Conservation (phyloP, 1,284 basidiomycete genomes). For the Heliocybe sulcata region DNA sequence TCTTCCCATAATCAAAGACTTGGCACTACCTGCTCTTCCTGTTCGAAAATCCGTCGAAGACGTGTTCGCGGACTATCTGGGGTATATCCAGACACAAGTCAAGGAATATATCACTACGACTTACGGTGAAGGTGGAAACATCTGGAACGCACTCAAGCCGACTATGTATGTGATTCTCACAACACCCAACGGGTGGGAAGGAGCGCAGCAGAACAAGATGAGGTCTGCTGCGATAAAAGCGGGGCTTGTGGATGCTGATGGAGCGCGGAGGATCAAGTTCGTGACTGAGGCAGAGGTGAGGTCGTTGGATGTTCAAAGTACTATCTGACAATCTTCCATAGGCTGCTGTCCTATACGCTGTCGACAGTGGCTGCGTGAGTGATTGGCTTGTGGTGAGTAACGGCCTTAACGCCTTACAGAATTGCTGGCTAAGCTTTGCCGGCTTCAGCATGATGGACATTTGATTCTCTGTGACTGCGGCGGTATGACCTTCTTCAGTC, state of each 20-base stretch:
- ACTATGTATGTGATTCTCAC: constrained; percentile 17
- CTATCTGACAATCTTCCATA: background rate
- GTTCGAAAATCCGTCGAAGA: constrained; percentile 9
- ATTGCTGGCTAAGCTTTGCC: background rate
- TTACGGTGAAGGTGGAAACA: constrained; percentile 7
- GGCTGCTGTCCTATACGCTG: constrained; percentile 8
- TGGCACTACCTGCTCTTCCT: constrained; percentile 9
- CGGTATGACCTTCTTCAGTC: constrained; percentile 2
- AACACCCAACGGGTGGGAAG: constrained; percentile 20
- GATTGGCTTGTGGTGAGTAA: constrained; percentile 4
- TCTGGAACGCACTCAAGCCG: constrained; percentile 12
- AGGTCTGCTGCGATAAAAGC: constrained; percentile 15
- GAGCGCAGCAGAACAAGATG: constrained; percentile 15
- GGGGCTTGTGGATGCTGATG: constrained; percentile 10
- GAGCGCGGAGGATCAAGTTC: constrained; percentile 10
- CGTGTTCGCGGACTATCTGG: constrained; percentile 13
- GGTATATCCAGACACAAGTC: constrained; percentile 13
- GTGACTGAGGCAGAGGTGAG: constrained; percentile 18
- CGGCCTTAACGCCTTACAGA: background rate
- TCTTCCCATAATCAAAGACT: constrained; percentile 6
- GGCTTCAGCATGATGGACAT: constrained; percentile 3
- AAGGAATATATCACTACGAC: constrained; percentile 8
- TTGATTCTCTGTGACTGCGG: constrained; percentile 9
- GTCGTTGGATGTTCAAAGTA: background rate
- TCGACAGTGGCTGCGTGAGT: constrained; percentile 5